phyloP scores from a whole-genome alignment of 73 alveolate genomes.

The Symbiodinium pilosum region DNA sequence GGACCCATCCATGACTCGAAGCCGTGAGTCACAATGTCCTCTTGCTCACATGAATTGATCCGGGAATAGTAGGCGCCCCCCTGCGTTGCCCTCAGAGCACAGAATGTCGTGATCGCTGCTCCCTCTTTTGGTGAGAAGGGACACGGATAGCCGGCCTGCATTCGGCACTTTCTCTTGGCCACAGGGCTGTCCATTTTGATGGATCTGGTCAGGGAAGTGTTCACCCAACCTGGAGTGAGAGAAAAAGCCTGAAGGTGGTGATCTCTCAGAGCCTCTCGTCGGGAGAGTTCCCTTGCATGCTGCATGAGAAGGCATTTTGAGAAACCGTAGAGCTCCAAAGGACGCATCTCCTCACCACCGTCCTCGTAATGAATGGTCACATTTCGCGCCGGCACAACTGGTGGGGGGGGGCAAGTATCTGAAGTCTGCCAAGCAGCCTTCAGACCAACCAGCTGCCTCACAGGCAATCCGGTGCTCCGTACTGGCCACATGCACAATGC shows the following conservation, averaged over 20 bases:
- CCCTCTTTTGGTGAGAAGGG: slow-evolving; percentile 18
- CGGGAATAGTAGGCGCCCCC: not conserved
- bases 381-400: not conserved
- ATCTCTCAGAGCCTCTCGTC: not conserved
- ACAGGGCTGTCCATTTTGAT: not conserved
- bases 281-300: not conserved
- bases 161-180: not conserved
- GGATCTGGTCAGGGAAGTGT: not conserved
- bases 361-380: not conserved
- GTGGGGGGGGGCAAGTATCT: not conserved
- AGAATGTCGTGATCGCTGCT: not conserved
- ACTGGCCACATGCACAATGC: not conserved
- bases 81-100: not conserved
- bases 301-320: not conserved
- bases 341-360: not conserved
- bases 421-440: not conserved
- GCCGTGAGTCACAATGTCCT: not conserved
- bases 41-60: not conserved
- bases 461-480: not conserved
- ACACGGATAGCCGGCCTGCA: slow-evolving; percentile 16
- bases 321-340: not conserved
- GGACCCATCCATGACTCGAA: not conserved
- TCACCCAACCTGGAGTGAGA: not conserved
- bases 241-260: not conserved
- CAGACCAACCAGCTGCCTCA: not conserved